Percentiles rank a stretch among this genome's conserved stretches.
Evolutionary conservation across 768 basidiomycete genomes (phyloP).

Genomic region (Cubamyces sp.): DNA sequence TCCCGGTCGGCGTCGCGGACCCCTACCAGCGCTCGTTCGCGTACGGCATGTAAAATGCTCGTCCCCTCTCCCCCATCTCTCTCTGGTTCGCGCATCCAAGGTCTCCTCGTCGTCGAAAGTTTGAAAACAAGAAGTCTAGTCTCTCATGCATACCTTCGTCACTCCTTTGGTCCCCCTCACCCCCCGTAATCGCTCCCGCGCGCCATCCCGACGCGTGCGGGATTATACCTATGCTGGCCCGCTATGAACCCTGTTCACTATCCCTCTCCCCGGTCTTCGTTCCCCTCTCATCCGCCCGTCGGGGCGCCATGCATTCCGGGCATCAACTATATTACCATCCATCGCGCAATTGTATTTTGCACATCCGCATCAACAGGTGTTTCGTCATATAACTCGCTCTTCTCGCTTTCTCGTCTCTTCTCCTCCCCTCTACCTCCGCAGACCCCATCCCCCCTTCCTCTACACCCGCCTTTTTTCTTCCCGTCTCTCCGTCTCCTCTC

Average conservation of each 20-base stretch:
- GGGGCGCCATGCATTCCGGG: conserved; percentile 32
- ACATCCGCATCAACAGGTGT: conserved; percentile 34
- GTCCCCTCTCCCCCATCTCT: neutral
- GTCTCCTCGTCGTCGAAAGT: conserved; percentile 9
- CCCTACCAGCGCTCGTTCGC: conserved; percentile 79
- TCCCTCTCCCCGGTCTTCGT: conserved; percentile 16
- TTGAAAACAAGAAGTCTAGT: conserved; percentile 12
- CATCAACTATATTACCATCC: conserved; percentile 40
- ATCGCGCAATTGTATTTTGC: conserved; percentile 45
- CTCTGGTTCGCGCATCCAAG: conserved; percentile 3
- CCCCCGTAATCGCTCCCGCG: conserved; percentile 22
- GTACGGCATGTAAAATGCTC: conserved; percentile 71
- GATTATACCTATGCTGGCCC: conserved; percentile 32
- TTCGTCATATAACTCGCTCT: conserved; percentile 34
- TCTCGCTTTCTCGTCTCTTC: conserved; percentile 35
- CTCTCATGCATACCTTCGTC: conserved; percentile 24
- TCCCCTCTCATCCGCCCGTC: conserved; percentile 4
- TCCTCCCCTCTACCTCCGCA: conserved; percentile 18
- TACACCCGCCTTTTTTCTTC: neutral
- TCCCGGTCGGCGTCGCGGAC: conserved; percentile 58
- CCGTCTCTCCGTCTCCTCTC: neutral
- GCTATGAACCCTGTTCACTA: conserved; percentile 29
- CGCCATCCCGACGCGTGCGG: conserved; percentile 24
- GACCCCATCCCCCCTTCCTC: neutral
- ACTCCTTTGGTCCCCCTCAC: conserved; percentile 20